phyloP scores from a whole-genome alignment of 352 stramenopile species.

The Pythium phragmiticola region DNA sequence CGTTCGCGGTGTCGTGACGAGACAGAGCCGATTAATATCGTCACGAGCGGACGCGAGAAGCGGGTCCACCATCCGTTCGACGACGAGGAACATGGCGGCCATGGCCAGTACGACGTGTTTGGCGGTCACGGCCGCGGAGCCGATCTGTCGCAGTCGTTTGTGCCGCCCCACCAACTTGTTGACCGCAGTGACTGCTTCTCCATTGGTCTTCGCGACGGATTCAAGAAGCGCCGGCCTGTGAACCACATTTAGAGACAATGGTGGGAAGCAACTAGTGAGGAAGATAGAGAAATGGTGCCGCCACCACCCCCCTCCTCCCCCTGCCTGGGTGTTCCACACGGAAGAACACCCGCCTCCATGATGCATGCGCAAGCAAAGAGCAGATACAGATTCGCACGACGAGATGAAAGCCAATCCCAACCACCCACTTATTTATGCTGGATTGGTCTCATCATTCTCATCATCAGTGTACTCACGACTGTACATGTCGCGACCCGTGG shows the following conservation, averaged over 20 bases:
- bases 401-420: conserved; percentile 16
- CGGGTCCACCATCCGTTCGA: conserved; percentile 24
- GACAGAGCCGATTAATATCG: conserved; percentile 22
- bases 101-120: conserved; percentile 3
- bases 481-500: too few species aligned
- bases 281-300: neutral
- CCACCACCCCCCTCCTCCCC: too few species aligned
- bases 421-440: conserved; percentile 1
- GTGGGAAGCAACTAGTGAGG: neutral
- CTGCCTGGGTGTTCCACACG: neutral
- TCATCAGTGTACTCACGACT: too few species aligned
- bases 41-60: conserved; percentile 14
- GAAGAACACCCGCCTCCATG: conserved; percentile 1
- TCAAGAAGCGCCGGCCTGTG: conserved; percentile 53
- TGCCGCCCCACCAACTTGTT: conserved; percentile 73
- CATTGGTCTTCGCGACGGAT: conserved; percentile 60
- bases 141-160: conserved; percentile 56
- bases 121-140: conserved; percentile 16
- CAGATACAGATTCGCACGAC: conserved; percentile 11
- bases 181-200: conserved; percentile 71
- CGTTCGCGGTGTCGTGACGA: conserved; percentile 15
- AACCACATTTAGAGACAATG: conserved; percentile 21
- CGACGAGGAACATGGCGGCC: neutral
- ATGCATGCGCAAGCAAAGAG: neutral
- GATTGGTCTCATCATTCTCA: too few species aligned